These are phyloP conservation scores for Psophocarpus tetragonolobus DNA, from an alignment of 306 rosid species.

Conservation along the genomic window DNA sequence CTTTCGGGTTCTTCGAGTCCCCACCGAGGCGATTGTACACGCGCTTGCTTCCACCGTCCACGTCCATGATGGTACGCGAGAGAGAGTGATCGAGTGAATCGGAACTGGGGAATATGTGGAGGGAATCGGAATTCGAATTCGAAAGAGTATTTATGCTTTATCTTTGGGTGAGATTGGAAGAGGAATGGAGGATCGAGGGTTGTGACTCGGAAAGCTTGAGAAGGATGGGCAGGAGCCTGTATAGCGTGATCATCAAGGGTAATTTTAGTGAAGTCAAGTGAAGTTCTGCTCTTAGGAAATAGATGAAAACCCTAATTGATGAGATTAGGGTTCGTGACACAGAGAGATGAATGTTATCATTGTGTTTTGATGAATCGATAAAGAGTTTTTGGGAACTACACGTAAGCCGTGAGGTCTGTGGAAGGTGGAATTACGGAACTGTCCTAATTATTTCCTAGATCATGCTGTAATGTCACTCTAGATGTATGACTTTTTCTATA, in stretches of 20 bases:
- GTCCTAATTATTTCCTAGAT: too few species aligned
- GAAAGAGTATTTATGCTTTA: neutral
- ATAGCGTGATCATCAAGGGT: constrained; percentile 31
- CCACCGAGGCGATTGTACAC: constrained; percentile 68
- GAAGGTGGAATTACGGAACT: neutral
- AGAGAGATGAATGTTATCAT: neutral
- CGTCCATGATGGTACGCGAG: constrained; percentile 54
- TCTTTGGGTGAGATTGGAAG: constrained; percentile 20
- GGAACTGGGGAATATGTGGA: neutral
- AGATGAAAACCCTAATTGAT: neutral
- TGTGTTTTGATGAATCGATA: neutral
- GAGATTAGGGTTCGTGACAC: constrained; percentile 30
- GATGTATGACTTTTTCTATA: too few species aligned
- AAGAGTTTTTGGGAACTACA: neutral
- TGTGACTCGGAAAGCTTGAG: neutral
- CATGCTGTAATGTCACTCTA: too few species aligned
- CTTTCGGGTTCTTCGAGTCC: constrained; percentile 63
- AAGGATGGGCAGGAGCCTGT: neutral
- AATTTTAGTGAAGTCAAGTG: neutral
- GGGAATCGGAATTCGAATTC: neutral
- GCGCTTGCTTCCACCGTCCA: constrained; percentile 79
- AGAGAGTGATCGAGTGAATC: neutral
- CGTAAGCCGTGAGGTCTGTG: neutral
- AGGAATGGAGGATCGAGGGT: neutral
- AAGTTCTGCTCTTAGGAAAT: constrained; percentile 12